Conservation (phyloP, 768 basidiomycete genomes). For the Rhizopogon sp. region DNA sequence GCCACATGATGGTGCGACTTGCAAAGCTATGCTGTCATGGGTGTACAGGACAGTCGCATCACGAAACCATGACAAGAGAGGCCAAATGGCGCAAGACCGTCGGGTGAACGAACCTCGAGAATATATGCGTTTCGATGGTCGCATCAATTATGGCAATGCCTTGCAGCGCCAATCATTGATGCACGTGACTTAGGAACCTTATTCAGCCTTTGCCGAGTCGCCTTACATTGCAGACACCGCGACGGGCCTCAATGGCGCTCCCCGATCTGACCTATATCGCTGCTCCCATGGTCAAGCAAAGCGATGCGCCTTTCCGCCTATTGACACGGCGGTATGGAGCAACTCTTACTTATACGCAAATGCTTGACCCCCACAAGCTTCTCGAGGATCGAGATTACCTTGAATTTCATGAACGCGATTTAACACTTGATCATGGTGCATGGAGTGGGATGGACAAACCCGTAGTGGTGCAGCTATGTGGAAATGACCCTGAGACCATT, state of each 20-base stretch:
- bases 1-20: too few species aligned
- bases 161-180: too few species aligned
- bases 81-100: neutral
- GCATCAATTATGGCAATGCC: too few species aligned
- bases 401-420: conserved; percentile 55
- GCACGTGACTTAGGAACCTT: neutral
- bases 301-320: conserved; percentile 68
- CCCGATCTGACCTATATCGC: conserved; percentile 39
- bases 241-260: neutral
- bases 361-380: conserved; percentile 62
- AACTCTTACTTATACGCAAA: conserved; percentile 71
- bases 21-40: too few species aligned
- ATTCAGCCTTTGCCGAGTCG: neutral
- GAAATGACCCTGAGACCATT: conserved; percentile 59
- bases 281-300: conserved; percentile 79
- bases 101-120: neutral
- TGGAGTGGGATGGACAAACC: conserved; percentile 24
- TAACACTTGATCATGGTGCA: conserved; percentile 20
- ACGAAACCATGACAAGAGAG: neutral
- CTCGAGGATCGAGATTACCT: conserved; percentile 62
- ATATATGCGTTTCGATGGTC: too few species aligned
- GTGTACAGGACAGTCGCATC: neutral
- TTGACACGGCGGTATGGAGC: conserved; percentile 59
- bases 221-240: too few species aligned
- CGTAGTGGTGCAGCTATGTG: conserved; percentile 70